Percentiles rank a stretch among this genome's conserved stretches.
Conservation (phyloP, 129 eudicot species). For the Scalesia atractyloides region DNA sequence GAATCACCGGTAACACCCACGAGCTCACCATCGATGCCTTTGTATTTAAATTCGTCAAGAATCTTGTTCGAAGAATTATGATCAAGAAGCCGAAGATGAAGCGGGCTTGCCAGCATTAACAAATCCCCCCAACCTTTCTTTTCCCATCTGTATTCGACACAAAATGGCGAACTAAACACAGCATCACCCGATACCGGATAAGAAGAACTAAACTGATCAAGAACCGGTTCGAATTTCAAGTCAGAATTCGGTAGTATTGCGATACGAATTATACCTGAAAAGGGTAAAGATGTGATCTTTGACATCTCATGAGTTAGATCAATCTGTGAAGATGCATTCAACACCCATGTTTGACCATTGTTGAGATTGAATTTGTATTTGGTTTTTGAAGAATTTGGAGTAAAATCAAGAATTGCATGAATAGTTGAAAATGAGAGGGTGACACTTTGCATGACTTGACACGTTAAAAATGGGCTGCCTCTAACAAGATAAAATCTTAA, state of each 20-base stretch:
- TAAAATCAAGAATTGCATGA: conserved; percentile 66
- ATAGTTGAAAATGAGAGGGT: conserved; percentile 58
- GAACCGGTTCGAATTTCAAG: conserved; percentile 42
- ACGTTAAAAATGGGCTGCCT: conserved; percentile 86
- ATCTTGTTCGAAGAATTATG: conserved; percentile 37
- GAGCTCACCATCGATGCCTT: conserved; percentile 90
- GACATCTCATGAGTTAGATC: conserved; percentile 51
- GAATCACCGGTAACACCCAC: conserved; percentile 87
- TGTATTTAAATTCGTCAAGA: conserved; percentile 65
- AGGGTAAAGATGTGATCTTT: conserved; percentile 52
- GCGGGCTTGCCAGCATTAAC: conserved; percentile 88
- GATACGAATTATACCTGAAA: conserved; percentile 73
- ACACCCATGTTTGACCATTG: conserved; percentile 80
- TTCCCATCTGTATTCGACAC: conserved; percentile 81
- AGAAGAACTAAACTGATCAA: conserved; percentile 77
- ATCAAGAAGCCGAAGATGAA: conserved; percentile 66
- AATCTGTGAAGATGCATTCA: conserved; percentile 74
- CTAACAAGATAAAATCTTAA: conserved; percentile 74
- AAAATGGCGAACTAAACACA: conserved; percentile 48
- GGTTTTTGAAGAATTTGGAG: conserved; percentile 56
- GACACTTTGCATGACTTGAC: conserved; percentile 37
- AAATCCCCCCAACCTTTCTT: conserved; percentile 88
- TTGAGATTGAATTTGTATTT: conserved; percentile 63
- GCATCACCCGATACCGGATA: conserved; percentile 80
- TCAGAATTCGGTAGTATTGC: conserved; percentile 53